Base-by-base conservation (phyloP, 2,329 filamentous ascomycete genomes). In the Bisporella sp. region DNA sequence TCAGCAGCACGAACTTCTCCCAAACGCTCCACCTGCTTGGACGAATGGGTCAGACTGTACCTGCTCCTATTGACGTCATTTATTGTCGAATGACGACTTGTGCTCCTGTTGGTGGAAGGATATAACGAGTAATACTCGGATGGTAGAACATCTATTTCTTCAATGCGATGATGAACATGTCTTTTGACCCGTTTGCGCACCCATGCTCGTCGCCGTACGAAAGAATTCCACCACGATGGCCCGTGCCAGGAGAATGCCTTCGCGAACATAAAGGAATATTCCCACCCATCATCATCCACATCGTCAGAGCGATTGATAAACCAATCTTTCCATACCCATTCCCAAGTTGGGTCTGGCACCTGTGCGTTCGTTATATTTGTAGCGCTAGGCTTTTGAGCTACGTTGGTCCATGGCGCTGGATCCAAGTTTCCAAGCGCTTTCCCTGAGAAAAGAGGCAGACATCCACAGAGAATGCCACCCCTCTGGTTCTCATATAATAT, bases 401-500 rank as follows among this genome's bases (percentile, higher is more conserved):
- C 70, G 58, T 90, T 96, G 46, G 91, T 89, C 93, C 93, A 99
- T 1, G 90, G 76, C 6, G 86, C 70, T 0, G 91, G 89, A 63
- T 99, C 93, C 45, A 95, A 79, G 54, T 88, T 86, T 35, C 95
- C 82, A 1, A 99, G 77, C 1, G 91, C 92, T 55, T 84, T 85
- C 6, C 82, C 79, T 1, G 91, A 95, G 72, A 96, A 99, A n/a
- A 95, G 77, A 0, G 91, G 84, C 9, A 90, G 79, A n/a, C 35
- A 37, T 31, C 93, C 92, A 62, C 92, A 97, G 54, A 95, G 74
- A 64, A 96, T 95, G 39, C 82, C 84, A 8, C 93, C 93, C 51
- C 93, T 81, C 70, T 99, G 88, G 64, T 99, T 99, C 67, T 99
- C 93, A 68, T 95, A 97, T 0, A 99, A 74, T 5, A 97, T 79